phyloP scores from a whole-genome alignment of 257 asterid species.

The Solanum paucissectum region DNA sequence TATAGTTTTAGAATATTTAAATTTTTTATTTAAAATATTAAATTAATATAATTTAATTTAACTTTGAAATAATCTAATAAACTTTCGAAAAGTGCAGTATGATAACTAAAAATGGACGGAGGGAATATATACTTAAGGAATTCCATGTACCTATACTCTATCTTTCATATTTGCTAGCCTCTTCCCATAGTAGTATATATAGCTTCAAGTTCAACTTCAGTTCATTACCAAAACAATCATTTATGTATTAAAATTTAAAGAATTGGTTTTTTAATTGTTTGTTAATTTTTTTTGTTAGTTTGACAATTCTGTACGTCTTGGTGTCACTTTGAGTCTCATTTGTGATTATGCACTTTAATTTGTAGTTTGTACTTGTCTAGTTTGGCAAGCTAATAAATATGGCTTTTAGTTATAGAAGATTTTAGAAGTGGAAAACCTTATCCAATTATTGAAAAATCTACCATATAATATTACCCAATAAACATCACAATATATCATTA shows the following conservation, averaged over 20 bases:
- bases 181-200: background rate
- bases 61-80: too few relatives aligned
- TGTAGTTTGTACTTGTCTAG: background rate
- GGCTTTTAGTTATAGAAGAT: background rate
- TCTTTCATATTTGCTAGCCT: background rate
- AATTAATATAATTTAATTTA: too few relatives aligned
- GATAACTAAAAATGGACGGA: too few relatives aligned
- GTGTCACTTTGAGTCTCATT: background rate
- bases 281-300: background rate
- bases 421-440: background rate
- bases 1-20: too few relatives aligned
- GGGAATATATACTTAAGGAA: too few relatives aligned
- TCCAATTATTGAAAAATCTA: background rate
- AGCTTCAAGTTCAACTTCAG: background rate
- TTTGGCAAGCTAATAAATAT: background rate
- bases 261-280: background rate
- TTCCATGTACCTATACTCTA: background rate
- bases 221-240: background rate
- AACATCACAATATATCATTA: background rate
- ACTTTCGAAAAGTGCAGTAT: fast-evolving
- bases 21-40: too few relatives aligned
- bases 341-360: background rate
- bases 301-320: background rate
- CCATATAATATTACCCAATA: background rate
- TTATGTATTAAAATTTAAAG: background rate